phyloP scores from a whole-genome alignment of 2,329 filamentous ascomycete genomes.

The Hypoxylon sp. region DNA sequence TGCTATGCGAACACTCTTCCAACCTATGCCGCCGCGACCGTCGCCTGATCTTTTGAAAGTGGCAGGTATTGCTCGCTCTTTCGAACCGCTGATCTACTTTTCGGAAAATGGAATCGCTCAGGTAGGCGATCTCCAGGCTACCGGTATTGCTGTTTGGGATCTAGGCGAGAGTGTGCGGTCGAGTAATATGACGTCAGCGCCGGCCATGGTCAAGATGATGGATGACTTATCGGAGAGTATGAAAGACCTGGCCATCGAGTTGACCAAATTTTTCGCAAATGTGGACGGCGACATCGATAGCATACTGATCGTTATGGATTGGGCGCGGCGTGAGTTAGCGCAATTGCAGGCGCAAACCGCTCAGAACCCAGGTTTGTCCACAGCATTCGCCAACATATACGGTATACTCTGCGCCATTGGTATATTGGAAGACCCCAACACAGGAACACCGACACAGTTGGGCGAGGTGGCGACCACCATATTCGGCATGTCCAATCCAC shows the following conservation, averaged over 20 bases:
- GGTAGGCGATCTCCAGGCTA: conserved; percentile 88
- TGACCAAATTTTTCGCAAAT: conserved; percentile 91
- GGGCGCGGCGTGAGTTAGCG: conserved; percentile 85
- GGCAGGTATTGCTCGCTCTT: conserved; percentile 86
- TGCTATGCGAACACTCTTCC: conserved; percentile 70
- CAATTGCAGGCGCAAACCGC: conserved; percentile 69
- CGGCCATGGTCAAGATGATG: conserved; percentile 84
- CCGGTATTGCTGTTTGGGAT: conserved; percentile 93
- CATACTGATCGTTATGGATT: conserved; percentile 95
- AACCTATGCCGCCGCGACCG: conserved; percentile 71
- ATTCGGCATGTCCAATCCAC: conserved; percentile 81
- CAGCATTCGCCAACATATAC: conserved; percentile 85
- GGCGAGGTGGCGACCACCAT: conserved; percentile 75
- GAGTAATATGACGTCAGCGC: conserved; percentile 90
- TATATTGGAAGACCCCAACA: conserved; percentile 62
- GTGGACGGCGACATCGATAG: conserved; percentile 93
- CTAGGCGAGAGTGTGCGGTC: conserved; percentile 87
- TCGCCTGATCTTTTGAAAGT: conserved; percentile 91
- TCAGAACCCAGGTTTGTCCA: conserved; percentile 70
- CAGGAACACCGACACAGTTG: conserved; percentile 70
- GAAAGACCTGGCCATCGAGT: conserved; percentile 82
- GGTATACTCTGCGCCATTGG: conserved; percentile 73
- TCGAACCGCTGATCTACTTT: conserved; percentile 94
- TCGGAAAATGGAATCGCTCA: conserved; percentile 88
- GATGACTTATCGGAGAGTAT: conserved; percentile 87